phyloP scores from a whole-genome alignment of 208 protist species.

The Leptomonas pyrrhocoris region DNA sequence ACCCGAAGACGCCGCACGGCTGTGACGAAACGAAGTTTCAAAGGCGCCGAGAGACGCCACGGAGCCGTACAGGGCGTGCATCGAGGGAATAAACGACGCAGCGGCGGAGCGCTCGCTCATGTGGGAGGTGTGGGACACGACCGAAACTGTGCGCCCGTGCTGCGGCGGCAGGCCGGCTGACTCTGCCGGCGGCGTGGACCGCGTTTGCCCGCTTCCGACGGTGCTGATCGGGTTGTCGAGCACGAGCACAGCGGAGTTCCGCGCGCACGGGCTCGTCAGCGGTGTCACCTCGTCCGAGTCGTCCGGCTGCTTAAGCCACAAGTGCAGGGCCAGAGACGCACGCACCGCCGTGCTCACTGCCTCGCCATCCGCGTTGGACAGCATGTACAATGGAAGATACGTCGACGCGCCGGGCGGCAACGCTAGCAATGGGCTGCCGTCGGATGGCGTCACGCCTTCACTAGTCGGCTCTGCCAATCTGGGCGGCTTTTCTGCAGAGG shows the following conservation, averaged over 20 bases:
- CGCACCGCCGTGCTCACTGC: constrained; percentile 23
- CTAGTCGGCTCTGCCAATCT: neutral
- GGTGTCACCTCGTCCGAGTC: constrained; percentile 12
- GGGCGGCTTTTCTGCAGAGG: neutral
- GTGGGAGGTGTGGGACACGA: constrained; percentile 11
- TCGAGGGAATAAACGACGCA: constrained; percentile 23
- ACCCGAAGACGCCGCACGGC: constrained; percentile 6
- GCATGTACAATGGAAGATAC: constrained; percentile 32
- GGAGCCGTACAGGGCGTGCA: constrained; percentile 27
- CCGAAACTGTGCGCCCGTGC: constrained; percentile 15
- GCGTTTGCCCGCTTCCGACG: neutral
- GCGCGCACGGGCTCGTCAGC: constrained; percentile 6
- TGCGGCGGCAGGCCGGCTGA: neutral
- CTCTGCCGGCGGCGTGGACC: constrained; percentile 6
- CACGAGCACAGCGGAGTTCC: neutral
- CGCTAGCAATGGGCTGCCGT: neutral
- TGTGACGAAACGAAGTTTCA: constrained; percentile 7
- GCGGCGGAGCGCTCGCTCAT: constrained; percentile 21
- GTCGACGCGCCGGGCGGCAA: constrained; percentile 28
- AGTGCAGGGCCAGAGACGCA: constrained; percentile 24
- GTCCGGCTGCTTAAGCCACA: constrained; percentile 27
- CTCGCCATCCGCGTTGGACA: constrained; percentile 29
- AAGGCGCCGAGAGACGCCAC: constrained; percentile 5
- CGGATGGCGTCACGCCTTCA: neutral
- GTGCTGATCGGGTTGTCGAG: neutral